These are phyloP conservation scores for Sporothrix globosa DNA, from an alignment of 2,329 filamentous ascomycete genomes.

Conservation along the genomic window DNA sequence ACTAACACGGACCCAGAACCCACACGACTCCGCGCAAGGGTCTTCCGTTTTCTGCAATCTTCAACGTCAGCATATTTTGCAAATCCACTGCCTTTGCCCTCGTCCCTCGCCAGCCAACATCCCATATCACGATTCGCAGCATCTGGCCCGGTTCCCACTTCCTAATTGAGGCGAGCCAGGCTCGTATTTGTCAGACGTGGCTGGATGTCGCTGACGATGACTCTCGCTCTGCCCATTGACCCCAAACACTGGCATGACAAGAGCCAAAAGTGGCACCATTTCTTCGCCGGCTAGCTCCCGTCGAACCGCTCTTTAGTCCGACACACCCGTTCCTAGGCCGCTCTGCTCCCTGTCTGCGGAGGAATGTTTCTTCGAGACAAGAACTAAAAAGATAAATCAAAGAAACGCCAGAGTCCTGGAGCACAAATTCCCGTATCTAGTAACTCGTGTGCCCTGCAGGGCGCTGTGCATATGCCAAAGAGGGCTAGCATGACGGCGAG, in stretches of 20 bases:
- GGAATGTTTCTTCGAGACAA: background rate
- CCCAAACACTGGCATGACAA: constrained; percentile 35
- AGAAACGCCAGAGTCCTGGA: background rate
- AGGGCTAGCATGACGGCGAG: background rate
- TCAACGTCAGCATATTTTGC: constrained; percentile 4
- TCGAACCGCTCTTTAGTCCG: constrained; percentile 26
- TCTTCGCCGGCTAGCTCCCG: constrained; percentile 31
- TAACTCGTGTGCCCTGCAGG: background rate
- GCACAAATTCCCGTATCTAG: background rate
- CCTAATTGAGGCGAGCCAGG: background rate
- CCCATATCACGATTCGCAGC: constrained; percentile 1
- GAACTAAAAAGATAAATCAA: background rate
- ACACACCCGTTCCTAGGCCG: background rate
- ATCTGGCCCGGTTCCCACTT: constrained; percentile 8
- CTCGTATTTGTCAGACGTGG: background rate
- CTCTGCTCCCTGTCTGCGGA: background rate
- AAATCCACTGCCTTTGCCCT: background rate
- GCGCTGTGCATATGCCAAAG: background rate
- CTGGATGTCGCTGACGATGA: background rate
- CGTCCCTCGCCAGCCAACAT: background rate
- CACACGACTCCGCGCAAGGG: background rate
- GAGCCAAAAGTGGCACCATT: constrained; percentile 37
- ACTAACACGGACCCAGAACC: background rate
- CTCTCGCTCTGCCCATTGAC: constrained; percentile 33
- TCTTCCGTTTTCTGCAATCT: constrained; percentile 1